A percentile compares a stretch with the other conserved stretches of the same genome.
Evolutionary conservation across 2,329 filamentous ascomycete species (phyloP).

Genomic region (Shiraia bambusicola): DNA sequence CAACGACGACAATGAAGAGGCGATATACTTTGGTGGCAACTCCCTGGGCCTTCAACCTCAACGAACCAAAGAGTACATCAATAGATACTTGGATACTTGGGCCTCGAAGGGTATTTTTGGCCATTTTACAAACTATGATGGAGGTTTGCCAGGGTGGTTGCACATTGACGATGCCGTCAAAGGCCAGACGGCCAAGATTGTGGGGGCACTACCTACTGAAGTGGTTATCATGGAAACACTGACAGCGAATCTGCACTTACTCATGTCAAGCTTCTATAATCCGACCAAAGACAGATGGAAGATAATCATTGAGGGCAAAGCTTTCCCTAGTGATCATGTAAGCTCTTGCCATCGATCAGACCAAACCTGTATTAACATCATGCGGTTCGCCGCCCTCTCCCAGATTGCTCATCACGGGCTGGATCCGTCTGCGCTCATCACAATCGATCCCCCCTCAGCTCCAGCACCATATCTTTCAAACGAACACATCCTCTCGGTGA

Average conservation of each 20-base stretch:
- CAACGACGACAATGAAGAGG: constrained; percentile 45
- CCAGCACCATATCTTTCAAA: constrained; percentile 65
- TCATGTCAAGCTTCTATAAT: constrained; percentile 82
- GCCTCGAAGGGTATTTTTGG: constrained; percentile 80
- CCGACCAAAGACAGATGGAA: constrained; percentile 69
- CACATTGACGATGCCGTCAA: constrained; percentile 76
- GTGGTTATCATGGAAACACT: constrained; percentile 87
- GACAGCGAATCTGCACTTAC: constrained; percentile 76
- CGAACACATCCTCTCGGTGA: constrained; percentile 68
- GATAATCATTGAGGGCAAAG: constrained; percentile 85
- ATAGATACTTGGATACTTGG: constrained; percentile 79
- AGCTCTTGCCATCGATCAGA: constrained; percentile 1
- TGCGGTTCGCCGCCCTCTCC: constrained; percentile 77
- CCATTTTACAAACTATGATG: constrained; percentile 71
- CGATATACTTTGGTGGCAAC: constrained; percentile 86
- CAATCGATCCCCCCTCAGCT: constrained; percentile 62
- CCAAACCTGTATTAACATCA: constrained; percentile 1
- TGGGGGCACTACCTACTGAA: constrained; percentile 72
- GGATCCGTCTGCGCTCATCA: constrained; percentile 68
- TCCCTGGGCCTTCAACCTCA: constrained; percentile 83
- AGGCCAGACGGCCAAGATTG: constrained; percentile 67
- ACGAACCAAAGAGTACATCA: constrained; percentile 64
- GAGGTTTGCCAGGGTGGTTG: constrained; percentile 72
- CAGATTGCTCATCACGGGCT: constrained; percentile 72
- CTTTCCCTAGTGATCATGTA: constrained; percentile 84